Evolutionary conservation across 1,284 basidiomycete species (phyloP).

Genomic region (Ceratobasidium sp.): DNA sequence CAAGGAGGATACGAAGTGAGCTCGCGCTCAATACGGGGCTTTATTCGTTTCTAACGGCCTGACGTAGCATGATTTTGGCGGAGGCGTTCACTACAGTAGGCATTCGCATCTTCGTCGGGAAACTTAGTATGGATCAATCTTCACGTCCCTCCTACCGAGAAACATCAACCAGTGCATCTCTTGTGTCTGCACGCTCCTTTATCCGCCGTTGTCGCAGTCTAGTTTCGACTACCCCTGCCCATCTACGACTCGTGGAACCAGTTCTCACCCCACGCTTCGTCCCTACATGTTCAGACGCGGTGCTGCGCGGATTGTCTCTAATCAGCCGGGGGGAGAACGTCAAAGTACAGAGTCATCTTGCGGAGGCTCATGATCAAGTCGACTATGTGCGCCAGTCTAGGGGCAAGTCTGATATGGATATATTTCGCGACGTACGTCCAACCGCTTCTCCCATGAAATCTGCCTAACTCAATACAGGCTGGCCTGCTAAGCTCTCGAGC

Average conservation of each 20-base stretch:
- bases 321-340: slow-evolving; percentile 64
- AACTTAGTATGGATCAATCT: slow-evolving; percentile 86
- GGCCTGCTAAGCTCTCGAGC: slow-evolving; percentile 73
- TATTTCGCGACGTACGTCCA: slow-evolving; percentile 73
- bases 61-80: slow-evolving; percentile 76
- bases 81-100: slow-evolving; percentile 77
- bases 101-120: slow-evolving; percentile 82
- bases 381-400: slow-evolving; percentile 74
- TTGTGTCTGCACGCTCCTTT: slow-evolving; percentile 69
- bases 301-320: slow-evolving; percentile 71
- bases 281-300: slow-evolving; percentile 79
- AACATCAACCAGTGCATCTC: slow-evolving; percentile 64
- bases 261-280: slow-evolving; percentile 88
- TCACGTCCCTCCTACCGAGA: slow-evolving; percentile 80
- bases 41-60: slow-evolving; percentile 17
- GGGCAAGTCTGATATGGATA: slow-evolving; percentile 75
- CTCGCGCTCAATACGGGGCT: background rate
- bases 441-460: background rate
- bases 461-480: slow-evolving; percentile 58
- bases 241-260: slow-evolving; percentile 73
- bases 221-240: slow-evolving; percentile 60
- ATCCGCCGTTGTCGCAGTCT: slow-evolving; percentile 65
- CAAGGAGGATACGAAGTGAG: slow-evolving; percentile 81
- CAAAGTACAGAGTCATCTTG: slow-evolving; percentile 80
- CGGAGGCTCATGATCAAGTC: slow-evolving; percentile 79